Base-by-base conservation (phyloP, 2,329 filamentous ascomycete genomes). In the Aphanoascus verrucosus region DNA sequence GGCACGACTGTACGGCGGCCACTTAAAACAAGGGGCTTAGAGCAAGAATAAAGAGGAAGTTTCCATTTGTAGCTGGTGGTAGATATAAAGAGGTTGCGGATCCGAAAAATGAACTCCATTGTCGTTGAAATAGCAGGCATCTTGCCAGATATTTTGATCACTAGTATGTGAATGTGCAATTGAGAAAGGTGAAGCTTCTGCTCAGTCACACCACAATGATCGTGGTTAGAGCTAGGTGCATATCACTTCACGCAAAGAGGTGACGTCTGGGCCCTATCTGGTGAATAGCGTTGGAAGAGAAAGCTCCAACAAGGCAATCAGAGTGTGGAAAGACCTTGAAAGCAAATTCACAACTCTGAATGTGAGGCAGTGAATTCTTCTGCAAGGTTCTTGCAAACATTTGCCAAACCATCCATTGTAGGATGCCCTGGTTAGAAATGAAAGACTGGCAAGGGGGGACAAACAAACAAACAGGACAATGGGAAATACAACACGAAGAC, bases 401-500 rank as follows among this genome's bases (percentile, higher is more conserved):
- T 35, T 8, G 2, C 31, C 5, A 35, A n/a, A 37, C 8, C 15
- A 23, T 37, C 11, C 3, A 28, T 28, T 28, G 23, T 28, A 9
- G 44, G n/a, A 46, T 46, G 44, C 17, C 19, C 19, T 47, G 28
- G 45, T 48, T 34, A 28, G 34, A 48, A 38, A 48, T 48, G 45
- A 48, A 48, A 48, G 45, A 28, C 31, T 38, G 32, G 34, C 14
- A 28, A 48, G 34, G 23, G n/a, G 34, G 45, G 34, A 28, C 23
- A 28, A 28, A 28, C 45, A 48, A 48, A 32, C 44, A 48, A 48
- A 38, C 32, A 38, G 38, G 45, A 48, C 34, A 47, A 48, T 20
- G 34, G 15, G 45, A 38, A n/a, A 48, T 37, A 12, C 37, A 3
- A 38, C 14, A 23, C 9, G 17, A 14, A 9, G 31, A 48, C 45